Percentiles rank a stretch among this genome's conserved stretches.
phyloP scores from a whole-genome alignment of 352 stramenopile species.

The Phytopythium mirpurense region DNA sequence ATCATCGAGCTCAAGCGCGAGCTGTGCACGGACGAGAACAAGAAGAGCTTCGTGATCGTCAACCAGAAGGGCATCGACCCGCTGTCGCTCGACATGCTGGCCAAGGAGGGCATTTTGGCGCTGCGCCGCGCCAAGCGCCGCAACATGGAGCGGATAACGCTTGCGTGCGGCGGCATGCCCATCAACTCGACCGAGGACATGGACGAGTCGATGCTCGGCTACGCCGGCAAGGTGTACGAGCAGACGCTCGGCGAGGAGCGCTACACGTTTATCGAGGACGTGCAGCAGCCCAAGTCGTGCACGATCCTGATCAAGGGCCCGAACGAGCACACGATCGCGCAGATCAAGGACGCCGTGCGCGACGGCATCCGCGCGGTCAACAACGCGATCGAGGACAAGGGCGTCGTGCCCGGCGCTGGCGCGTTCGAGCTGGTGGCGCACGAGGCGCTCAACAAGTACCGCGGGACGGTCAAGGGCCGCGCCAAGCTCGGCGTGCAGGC shows the following conservation, averaged over 20 bases:
- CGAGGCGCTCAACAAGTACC: constrained; percentile 85
- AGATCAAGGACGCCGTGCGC: constrained; percentile 99
- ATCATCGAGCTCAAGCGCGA: constrained; percentile 99
- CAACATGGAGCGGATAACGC: constrained; percentile 99
- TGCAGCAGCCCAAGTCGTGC: constrained; percentile 94
- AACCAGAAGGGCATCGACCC: constrained; percentile 99
- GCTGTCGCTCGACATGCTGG: constrained; percentile 98
- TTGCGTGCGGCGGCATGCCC: constrained; percentile 97
- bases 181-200: constrained; percentile 99
- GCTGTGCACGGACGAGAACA: constrained; percentile 94
- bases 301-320: constrained; percentile 98
- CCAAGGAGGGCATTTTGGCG: constrained; percentile 99
- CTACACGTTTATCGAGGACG: constrained; percentile 99
- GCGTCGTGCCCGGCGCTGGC: constrained; percentile 94
- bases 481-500: constrained; percentile 97
- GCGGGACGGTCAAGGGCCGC: constrained; percentile 89
- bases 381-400: constrained; percentile 97
- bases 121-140: constrained; percentile 97
- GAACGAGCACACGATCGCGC: constrained; percentile 97
- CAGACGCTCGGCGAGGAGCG: constrained; percentile 98
- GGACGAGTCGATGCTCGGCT: constrained; percentile 94
- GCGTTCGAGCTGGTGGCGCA: constrained; percentile 96
- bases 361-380: constrained; percentile 98
- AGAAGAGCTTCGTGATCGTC: constrained; percentile 98
- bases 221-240: constrained; percentile 96